A percentile compares a stretch with the other conserved stretches of the same genome.
Conservation (phyloP, 169 alveolate genomes). For the Plasmodium inui region DNA sequence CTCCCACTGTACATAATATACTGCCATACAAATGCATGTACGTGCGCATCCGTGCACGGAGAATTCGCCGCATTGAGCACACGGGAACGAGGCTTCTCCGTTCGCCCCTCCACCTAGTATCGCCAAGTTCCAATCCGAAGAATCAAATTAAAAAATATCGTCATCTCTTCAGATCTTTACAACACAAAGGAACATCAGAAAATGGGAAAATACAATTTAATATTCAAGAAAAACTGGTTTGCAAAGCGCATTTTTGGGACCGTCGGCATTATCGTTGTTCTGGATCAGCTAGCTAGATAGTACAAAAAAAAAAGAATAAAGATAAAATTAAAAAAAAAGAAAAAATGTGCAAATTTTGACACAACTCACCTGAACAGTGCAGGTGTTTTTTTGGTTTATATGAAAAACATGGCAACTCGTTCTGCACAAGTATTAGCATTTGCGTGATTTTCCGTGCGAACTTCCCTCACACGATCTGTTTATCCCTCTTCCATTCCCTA, state of each 20-base stretch:
- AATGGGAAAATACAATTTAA: conserved; percentile 67
- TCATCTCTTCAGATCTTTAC: not conserved
- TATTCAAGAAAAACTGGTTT: conserved; percentile 67
- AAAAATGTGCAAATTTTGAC: not conserved
- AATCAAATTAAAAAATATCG: not conserved
- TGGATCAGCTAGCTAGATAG: conserved; percentile 75
- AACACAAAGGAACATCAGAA: not conserved
- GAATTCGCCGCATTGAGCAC: not conserved
- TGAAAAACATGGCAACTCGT: not conserved
- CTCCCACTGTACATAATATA: not conserved
- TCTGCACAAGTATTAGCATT: not conserved
- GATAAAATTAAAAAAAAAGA: too few relatives aligned
- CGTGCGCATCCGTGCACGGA: not conserved
- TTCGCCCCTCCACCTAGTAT: not conserved
- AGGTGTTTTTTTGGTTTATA: not conserved
- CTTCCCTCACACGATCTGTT: not conserved
- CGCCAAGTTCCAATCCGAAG: not conserved
- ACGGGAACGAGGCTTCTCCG: not conserved
- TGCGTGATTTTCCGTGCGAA: not conserved
- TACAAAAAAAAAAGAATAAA: conserved; percentile 10
- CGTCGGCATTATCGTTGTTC: conserved; percentile 41
- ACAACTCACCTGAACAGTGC: conserved; percentile 28
- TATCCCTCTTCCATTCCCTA: not conserved
- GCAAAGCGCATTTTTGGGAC: conserved; percentile 69
- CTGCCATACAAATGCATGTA: not conserved